A percentile compares a stretch with the other conserved stretches of the same genome.
Conservation (phyloP, 1,139 yeast species). For the Diutina pseudorugosa region DNA sequence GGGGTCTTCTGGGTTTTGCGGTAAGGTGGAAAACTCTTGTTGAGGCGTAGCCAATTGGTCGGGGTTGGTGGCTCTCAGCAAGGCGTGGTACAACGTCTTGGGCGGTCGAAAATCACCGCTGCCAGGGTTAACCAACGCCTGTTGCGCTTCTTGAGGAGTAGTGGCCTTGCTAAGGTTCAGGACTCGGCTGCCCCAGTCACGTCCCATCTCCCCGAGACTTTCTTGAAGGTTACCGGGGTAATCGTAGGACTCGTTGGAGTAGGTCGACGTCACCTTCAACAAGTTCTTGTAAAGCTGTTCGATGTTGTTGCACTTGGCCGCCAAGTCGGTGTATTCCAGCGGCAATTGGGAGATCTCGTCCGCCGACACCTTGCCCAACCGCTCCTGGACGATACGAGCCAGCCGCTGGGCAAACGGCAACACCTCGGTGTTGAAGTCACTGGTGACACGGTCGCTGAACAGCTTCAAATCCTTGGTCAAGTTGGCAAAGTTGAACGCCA, state of each 20-base stretch:
- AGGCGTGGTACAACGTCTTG: conserved; percentile 76
- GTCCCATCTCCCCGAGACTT: conserved; percentile 63
- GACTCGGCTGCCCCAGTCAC: conserved; percentile 54
- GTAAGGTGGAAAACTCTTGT: conserved; percentile 26
- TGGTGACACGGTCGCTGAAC: conserved; percentile 26
- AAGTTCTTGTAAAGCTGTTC: conserved; percentile 63
- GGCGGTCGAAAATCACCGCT: conserved; percentile 51
- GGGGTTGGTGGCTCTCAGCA: conserved; percentile 63
- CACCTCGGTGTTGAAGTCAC: conserved; percentile 34
- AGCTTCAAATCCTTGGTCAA: conserved; percentile 30
- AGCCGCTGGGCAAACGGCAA: conserved; percentile 73
- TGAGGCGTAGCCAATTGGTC: conserved; percentile 13
- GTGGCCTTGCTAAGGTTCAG: conserved; percentile 63
- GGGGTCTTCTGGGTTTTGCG: conserved; percentile 28
- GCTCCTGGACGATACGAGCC: conserved; percentile 66
- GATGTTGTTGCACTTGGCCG: conserved; percentile 62
- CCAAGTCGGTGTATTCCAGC: conserved; percentile 67
- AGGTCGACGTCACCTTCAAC: conserved; percentile 56
- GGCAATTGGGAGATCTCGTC: conserved; percentile 79
- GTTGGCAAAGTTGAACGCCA: conserved; percentile 35
- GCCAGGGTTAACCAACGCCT: conserved; percentile 48
- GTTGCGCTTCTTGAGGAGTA: conserved; percentile 75
- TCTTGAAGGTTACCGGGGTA: conserved; percentile 73
- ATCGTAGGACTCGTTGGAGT: conserved; percentile 73
- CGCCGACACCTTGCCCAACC: conserved; percentile 52